A percentile compares a stretch with the other conserved stretches of the same genome.
Evolutionary conservation across 176 grass and related monocot genomes (phyloP).

Genomic region (Themeda triandra): DNA sequence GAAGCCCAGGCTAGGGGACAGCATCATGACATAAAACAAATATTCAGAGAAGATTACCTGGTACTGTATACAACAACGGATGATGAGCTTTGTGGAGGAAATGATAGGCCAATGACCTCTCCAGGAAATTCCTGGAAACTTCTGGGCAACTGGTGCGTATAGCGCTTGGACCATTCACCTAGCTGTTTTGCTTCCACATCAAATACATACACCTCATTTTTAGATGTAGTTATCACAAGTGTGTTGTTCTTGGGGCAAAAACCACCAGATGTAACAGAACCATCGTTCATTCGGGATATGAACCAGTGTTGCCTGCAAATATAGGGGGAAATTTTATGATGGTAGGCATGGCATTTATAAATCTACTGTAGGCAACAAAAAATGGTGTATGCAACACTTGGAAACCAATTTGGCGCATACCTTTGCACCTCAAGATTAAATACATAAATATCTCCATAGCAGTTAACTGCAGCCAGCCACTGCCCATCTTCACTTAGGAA

Average conservation of each 20-base stretch:
- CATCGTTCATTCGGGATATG: constrained; percentile 80
- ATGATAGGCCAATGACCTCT: constrained; percentile 87
- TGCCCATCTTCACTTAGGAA: constrained; percentile 86
- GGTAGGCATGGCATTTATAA: background rate
- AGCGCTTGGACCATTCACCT: constrained; percentile 81
- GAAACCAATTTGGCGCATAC: constrained; percentile 37
- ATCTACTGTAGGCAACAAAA: background rate
- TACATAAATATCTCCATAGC: constrained; percentile 88
- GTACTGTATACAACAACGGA: constrained; percentile 81
- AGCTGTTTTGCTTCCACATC: constrained; percentile 95
- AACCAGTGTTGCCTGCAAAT: constrained; percentile 93
- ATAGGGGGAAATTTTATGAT: background rate
- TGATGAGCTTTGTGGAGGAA: constrained; percentile 55
- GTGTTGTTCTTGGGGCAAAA: constrained; percentile 89
- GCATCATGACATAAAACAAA: background rate
- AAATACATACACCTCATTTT: constrained; percentile 90
- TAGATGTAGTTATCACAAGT: constrained; percentile 81
- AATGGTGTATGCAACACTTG: background rate
- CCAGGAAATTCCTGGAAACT: constrained; percentile 98
- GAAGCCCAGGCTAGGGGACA: background rate
- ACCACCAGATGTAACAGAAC: constrained; percentile 81
- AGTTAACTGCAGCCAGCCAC: constrained; percentile 82
- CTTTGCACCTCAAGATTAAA: constrained; percentile 89
- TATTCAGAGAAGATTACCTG: constrained; percentile 50
- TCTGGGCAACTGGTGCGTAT: constrained; percentile 63